Evolutionary conservation across 139 green algal species (phyloP).

Genomic region (Coelastrella sp.): DNA sequence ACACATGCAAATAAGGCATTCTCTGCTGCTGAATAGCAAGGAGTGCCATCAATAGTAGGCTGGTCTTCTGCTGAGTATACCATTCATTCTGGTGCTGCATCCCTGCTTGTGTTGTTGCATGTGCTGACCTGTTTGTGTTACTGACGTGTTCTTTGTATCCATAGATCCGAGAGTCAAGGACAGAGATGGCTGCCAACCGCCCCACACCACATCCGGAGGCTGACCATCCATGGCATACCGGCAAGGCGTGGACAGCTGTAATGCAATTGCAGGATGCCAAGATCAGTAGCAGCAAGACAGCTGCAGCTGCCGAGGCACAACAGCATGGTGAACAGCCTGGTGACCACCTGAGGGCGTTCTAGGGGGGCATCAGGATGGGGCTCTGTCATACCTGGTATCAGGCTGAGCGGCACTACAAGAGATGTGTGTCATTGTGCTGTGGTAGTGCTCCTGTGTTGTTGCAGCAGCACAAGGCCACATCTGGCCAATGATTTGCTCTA

Average conservation of each 20-base stretch:
- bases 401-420: too few species aligned
- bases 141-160: background rate
- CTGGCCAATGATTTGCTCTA: too few species aligned
- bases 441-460: too few species aligned
- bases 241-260: constrained; percentile 50
- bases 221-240: constrained; percentile 62
- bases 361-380: background rate
- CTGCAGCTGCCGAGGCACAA: background rate
- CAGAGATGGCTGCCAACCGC: background rate
- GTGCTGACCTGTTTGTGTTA: background rate
- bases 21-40: too few species aligned
- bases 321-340: background rate
- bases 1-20: too few species aligned
- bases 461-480: too few species aligned
- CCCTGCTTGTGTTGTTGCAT: background rate
- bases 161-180: background rate
- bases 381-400: background rate
- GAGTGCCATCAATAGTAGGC: too few species aligned
- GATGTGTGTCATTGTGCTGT: too few species aligned
- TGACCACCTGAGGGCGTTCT: background rate
- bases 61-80: too few species aligned
- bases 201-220: constrained; percentile 48
- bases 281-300: background rate
- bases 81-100: too few species aligned
- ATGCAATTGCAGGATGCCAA: constrained; percentile 54